Evolutionary conservation across 306 rosid genomes (phyloP).

Genomic region (Dryas octopetala): DNA sequence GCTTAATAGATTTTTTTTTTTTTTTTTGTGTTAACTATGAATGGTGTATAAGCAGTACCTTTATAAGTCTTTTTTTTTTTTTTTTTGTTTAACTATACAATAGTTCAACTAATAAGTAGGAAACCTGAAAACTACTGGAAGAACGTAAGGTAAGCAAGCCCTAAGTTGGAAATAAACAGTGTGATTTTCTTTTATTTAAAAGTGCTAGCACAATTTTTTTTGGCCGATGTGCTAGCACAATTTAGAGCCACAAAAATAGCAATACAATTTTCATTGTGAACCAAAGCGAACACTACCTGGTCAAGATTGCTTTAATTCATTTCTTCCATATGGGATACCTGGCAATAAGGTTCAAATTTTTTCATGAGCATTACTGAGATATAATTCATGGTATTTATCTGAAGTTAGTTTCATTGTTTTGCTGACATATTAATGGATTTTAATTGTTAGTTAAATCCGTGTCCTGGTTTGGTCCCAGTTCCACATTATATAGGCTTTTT

Average conservation of each 20-base stretch:
- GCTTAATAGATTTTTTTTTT: background rate
- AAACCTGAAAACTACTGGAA: background rate
- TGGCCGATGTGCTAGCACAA: background rate
- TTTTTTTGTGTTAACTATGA: background rate
- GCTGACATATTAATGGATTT: background rate
- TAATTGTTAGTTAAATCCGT: background rate
- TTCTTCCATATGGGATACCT: background rate
- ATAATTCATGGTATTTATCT: background rate
- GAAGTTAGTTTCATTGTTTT: background rate
- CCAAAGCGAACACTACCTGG: background rate
- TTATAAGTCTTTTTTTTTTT: too few species aligned
- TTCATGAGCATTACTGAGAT: background rate
- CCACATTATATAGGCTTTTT: background rate
- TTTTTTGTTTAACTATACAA: background rate
- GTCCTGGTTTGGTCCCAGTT: background rate
- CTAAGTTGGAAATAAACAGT: background rate
- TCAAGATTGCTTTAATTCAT: background rate
- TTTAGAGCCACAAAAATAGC: background rate
- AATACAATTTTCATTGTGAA: background rate
- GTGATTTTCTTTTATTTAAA: background rate
- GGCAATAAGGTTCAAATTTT: background rate
- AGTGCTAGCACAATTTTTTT: background rate
- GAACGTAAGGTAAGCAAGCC: background rate
- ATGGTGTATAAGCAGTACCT: background rate
- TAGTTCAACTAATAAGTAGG: background rate